phyloP scores from a whole-genome alignment of 1,284 basidiomycete species.

The Albatrellus sp. region DNA sequence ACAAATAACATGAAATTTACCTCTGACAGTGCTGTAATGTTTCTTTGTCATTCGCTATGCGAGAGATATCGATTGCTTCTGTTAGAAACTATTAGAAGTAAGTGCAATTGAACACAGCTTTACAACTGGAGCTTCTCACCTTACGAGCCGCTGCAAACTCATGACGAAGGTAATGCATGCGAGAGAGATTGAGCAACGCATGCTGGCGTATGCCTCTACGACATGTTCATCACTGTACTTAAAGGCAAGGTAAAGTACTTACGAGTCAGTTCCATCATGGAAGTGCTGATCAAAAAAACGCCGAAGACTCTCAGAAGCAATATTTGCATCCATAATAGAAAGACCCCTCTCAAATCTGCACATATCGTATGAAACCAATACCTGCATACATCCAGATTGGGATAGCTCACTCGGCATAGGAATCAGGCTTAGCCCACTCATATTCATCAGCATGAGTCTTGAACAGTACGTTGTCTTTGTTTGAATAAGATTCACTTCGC shows the following conservation, averaged over 20 bases:
- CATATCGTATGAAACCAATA: constrained; percentile 17
- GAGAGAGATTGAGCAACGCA: constrained; percentile 62
- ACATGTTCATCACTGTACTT: constrained; percentile 1
- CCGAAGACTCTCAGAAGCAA: constrained; percentile 57
- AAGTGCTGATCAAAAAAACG: constrained; percentile 76
- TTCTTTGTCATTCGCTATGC: constrained; percentile 56
- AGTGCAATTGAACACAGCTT: constrained; percentile 4
- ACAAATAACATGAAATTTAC: constrained; percentile 21
- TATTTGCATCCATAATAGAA: constrained; percentile 51
- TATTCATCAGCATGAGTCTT: constrained; percentile 56
- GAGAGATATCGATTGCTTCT: constrained; percentile 63
- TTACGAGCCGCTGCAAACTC: constrained; percentile 58
- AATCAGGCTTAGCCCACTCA: constrained; percentile 46
- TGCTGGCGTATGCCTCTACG: constrained; percentile 64
- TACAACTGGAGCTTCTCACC: constrained; percentile 22
- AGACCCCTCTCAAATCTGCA: constrained; percentile 46
- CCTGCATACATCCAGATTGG: constrained; percentile 1
- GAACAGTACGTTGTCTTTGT: constrained; percentile 42
- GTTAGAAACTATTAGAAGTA: constrained; percentile 38
- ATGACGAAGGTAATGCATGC: constrained; percentile 59
- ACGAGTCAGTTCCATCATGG: constrained; percentile 69
- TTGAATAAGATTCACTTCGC: not conserved
- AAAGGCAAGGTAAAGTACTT: constrained; percentile 16
- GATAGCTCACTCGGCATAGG: constrained; percentile 43
- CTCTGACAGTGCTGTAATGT: constrained; percentile 70